Base-by-base conservation (phyloP, 1,284 basidiomycete genomes). In the Ustilago xerochloae region DNA sequence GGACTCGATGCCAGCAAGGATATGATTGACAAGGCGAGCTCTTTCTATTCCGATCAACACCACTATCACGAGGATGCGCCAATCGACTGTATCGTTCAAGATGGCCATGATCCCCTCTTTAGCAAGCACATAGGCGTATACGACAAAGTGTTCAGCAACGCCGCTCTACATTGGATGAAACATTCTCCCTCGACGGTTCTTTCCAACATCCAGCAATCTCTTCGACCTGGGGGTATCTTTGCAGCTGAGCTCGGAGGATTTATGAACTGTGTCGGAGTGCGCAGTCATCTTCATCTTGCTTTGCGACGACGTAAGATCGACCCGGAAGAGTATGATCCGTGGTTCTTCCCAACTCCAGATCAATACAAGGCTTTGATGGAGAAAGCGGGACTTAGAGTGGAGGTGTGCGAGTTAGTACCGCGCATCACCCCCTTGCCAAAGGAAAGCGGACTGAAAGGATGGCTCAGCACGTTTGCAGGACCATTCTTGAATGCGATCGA, bases 131-230 rank as follows among this genome's bases (percentile, higher is more conserved):
- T 10, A 13, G 35, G 10, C 35, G 10, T 5, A 4, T 65, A 65
- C 26, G 64, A 71, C 38, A 74, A 74, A 24, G 71, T 77, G 1
- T 77, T 77, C 24, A 71, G 67, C 56, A 71, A 65, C 36, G 75
- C 71, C 20, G 70, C 64, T 22, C 52, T 74, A 33, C 71, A 74
- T 59, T 74, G 71, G 71, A 69, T 74, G 66, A 74, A 69, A 35
- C 50, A 35, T 2, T 39, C 50, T 3, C 71, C 71, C 0, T 15
- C 22, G 0, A 24, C 38, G 8, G 66, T 74, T 18, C 32, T 69
- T 2, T 10, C 20, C 0, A 54, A 58, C 33, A 22, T 66, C 10
- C 33, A 30, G 12, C 0, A 18, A 4, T 29, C 20, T 3, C 55
- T 69, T 4, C 26, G 24, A 18, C 63, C 66, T 9, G 51, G 50